Base-by-base conservation (phyloP, 2,329 filamentous ascomycete genomes). In the Xylaria sp. region DNA sequence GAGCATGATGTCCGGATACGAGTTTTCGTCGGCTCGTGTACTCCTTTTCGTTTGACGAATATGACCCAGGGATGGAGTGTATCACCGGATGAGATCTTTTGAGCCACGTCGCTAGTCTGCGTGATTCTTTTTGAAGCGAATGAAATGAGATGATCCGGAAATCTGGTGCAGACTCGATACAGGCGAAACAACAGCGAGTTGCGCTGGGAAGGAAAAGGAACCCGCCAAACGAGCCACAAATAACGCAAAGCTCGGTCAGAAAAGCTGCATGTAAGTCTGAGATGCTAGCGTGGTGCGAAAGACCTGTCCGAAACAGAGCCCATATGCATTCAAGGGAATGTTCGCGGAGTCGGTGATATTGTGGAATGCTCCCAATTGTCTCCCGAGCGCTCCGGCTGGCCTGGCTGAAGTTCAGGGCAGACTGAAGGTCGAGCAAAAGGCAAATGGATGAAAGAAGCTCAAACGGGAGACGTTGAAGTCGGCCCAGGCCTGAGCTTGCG, bases 361-460 rank as follows among this genome's bases (percentile, higher is more conserved):
- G 50, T 27, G 21, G 27, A 27, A 53, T 27, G 50, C 50, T 53
- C 50, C 24, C 21, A 27, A 53, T 32, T 30, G 27, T 32, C 27
- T 53, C 24, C 24, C 50, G 50, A 32, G 50, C 50, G 21, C 50
- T 27, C 21, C 50, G 50, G 50, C 50, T 53, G 50, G 24, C 27
- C 27, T 53, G 50, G 50, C 50, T 27, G 27, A 53, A 53, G 24
- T 30, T 32, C 27, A 53, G 27, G 27, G 24, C 21, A 27, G 50
- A 53, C 27, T 53, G 50, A 27, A 53, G 24, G 50, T 53, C 50
- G 24, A 53, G 27, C 21, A 30, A 53, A 32, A 53, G 50, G 50
- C 50, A 53, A 32, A 53, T 32, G 50, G 50, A 53, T 32, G 50
- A 53, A 32, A 53, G 50, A 32, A 53, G 50, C 50, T 53, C 50